These are phyloP conservation scores for Cucumis melo DNA, from an alignment of 306 rosid genomes.

Conservation along the genomic window DNA sequence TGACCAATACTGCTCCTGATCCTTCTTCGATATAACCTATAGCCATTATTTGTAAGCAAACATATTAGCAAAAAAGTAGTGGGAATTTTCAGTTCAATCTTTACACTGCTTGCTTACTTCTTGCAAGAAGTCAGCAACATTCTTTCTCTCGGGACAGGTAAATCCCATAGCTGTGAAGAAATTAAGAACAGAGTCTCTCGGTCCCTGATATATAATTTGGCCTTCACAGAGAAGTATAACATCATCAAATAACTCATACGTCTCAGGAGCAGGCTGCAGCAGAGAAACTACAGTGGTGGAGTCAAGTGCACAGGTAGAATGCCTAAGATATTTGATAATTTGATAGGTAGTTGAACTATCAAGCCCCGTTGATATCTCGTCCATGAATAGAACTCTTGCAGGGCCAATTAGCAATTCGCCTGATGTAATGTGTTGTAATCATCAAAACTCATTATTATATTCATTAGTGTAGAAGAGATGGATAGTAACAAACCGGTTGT, in stretches of 20 bases:
- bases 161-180: constrained; percentile 84
- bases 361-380: constrained; percentile 96
- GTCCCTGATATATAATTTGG: constrained; percentile 87
- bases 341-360: constrained; percentile 94
- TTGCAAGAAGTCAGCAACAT: constrained; percentile 95
- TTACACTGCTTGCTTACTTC: constrained; percentile 63
- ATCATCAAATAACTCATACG: constrained; percentile 93
- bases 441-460: constrained; percentile 18
- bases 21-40: constrained; percentile 91
- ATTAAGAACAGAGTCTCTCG: constrained; percentile 60
- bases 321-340: constrained; percentile 76
- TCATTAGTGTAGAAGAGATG: constrained; percentile 11
- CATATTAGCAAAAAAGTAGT: constrained; percentile 6
- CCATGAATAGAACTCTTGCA: constrained; percentile 96
- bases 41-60: constrained; percentile 4
- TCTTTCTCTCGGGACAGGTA: constrained; percentile 77
- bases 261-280: constrained; percentile 99
- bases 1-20: constrained; percentile 97
- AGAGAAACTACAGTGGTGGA: constrained; percentile 84
- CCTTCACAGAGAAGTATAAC: constrained; percentile 88
- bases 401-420: constrained; percentile 95
- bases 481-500: constrained; percentile 59
- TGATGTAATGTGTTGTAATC: constrained; percentile 24
- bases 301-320: constrained; percentile 81
- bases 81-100: constrained; percentile 9